Evolutionary conservation across 345 rosid genomes (phyloP).

Genomic region (Pugionium dolabratum): DNA sequence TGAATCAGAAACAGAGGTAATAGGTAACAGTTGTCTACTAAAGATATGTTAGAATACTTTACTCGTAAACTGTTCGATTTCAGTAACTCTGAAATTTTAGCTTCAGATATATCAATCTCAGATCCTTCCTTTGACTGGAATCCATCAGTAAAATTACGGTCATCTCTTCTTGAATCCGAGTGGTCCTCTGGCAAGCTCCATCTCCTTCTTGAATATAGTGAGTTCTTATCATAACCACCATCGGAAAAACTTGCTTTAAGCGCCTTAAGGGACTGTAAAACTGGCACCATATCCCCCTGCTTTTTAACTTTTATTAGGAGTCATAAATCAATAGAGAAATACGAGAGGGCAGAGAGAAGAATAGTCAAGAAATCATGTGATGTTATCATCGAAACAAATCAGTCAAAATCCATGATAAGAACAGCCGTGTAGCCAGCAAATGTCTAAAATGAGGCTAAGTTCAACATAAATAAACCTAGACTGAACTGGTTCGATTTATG

Average conservation of each 20-base stretch:
- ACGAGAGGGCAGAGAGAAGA: constrained; percentile 3
- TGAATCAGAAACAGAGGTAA: constrained; percentile 27
- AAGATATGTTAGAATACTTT: constrained; percentile 40
- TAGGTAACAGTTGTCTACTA: no score
- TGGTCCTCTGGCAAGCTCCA: constrained; percentile 51
- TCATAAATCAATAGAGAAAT: constrained; percentile 16
- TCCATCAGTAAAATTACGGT: constrained; percentile 43
- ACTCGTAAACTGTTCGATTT: constrained; percentile 70
- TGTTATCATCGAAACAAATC: constrained; percentile 15
- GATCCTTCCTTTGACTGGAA: constrained; percentile 50
- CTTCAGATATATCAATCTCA: constrained; percentile 59
- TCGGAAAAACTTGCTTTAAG: constrained; percentile 55
- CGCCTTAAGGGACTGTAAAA: constrained; percentile 66
- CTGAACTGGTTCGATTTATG: neutral
- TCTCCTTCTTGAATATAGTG: constrained; percentile 48
- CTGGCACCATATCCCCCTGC: constrained; percentile 75
- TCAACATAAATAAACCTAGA: neutral
- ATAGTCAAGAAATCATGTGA: constrained; percentile 19
- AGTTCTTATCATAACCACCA: constrained; percentile 43
- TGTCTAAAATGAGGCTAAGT: constrained; percentile 2
- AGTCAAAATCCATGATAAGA: constrained; percentile 8
- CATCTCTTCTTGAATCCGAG: constrained; percentile 34
- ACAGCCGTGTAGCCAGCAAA: constrained; percentile 6
- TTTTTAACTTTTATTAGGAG: constrained; percentile 37
- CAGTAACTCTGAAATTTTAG: constrained; percentile 57